phyloP scores from a whole-genome alignment of 768 basidiomycete species.

The Coprinopsis strossmayeri region DNA sequence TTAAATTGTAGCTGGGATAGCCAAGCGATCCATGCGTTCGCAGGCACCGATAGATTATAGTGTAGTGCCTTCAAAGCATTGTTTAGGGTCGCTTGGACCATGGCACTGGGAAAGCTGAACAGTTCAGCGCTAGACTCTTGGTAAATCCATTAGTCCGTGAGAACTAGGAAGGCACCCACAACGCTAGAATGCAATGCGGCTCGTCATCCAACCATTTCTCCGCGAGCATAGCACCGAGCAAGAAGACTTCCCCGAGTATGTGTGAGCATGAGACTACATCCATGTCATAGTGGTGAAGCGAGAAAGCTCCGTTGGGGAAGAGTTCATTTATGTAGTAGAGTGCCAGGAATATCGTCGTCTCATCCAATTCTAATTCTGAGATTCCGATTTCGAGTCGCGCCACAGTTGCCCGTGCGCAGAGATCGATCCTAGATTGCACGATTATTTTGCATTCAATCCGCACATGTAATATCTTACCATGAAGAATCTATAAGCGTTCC shows the following conservation, averaged over 20 bases:
- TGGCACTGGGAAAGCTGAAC: background rate
- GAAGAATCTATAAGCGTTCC: background rate
- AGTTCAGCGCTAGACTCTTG: background rate
- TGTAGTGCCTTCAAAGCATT: background rate
- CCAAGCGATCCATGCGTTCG: background rate
- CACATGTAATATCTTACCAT: background rate
- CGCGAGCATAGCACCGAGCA: slow-evolving; percentile 49
- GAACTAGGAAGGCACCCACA: slow-evolving; percentile 27
- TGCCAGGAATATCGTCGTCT: background rate
- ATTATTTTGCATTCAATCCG: background rate
- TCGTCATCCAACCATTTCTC: slow-evolving; percentile 61
- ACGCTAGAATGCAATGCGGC: slow-evolving; percentile 43
- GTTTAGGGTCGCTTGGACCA: background rate
- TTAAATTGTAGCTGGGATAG: background rate
- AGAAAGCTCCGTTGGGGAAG: slow-evolving; percentile 19
- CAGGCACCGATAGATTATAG: background rate
- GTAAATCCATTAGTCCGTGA: background rate
- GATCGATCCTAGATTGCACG: background rate
- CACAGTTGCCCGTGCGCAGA: background rate
- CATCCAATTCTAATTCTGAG: background rate
- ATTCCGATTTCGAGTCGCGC: background rate
- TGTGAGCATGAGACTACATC: slow-evolving; percentile 26
- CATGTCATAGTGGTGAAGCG: slow-evolving; percentile 26
- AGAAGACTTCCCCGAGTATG: slow-evolving; percentile 38
- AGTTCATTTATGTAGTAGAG: slow-evolving; percentile 16